Percentiles rank a stretch among this genome's conserved stretches.
Conservation (phyloP, 2,329 filamentous ascomycete genomes). For the Hypomyces perniciosus region DNA sequence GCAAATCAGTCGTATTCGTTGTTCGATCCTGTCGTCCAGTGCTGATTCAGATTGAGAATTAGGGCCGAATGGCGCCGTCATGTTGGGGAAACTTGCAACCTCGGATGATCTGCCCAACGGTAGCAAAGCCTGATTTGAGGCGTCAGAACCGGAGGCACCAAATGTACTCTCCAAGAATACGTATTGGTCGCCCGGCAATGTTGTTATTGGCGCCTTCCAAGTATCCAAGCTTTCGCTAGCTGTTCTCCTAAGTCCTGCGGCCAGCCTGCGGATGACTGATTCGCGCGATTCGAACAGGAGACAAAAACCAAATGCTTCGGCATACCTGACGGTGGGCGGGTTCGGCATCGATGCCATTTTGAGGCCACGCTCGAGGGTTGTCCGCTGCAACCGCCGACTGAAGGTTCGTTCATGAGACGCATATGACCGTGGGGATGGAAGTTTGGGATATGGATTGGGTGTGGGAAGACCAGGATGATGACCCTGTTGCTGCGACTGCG, state of each 20-base stretch:
- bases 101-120: slow-evolving; percentile 19
- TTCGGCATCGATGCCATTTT: slow-evolving; percentile 46
- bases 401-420: slow-evolving; percentile 62
- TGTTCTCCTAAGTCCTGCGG: slow-evolving; percentile 25
- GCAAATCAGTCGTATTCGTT: slow-evolving; percentile 46
- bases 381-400: slow-evolving; percentile 62
- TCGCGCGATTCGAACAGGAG: slow-evolving; percentile 52
- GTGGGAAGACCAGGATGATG: slow-evolving; percentile 16
- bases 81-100: slow-evolving; percentile 28
- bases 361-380: slow-evolving; percentile 57
- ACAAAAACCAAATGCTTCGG: slow-evolving; percentile 64
- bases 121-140: neutral
- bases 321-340: slow-evolving; percentile 42
- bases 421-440: slow-evolving; percentile 48
- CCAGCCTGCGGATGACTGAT: slow-evolving; percentile 39
- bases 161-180: slow-evolving; percentile 42
- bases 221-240: slow-evolving; percentile 45
- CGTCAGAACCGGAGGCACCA: slow-evolving; percentile 2
- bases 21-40: slow-evolving; percentile 38
- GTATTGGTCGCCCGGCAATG: slow-evolving; percentile 62
- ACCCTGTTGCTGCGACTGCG: slow-evolving; percentile 13
- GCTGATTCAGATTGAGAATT: slow-evolving; percentile 28
- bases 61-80: slow-evolving; percentile 40
- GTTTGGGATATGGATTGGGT: slow-evolving; percentile 23
- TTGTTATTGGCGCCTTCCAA: slow-evolving; percentile 56